Percentiles rank a stretch among this genome's conserved stretches.
These are phyloP conservation scores for Ramularia endophylla DNA, from an alignment of 2,329 filamentous ascomycete genomes.

Conservation along the genomic window DNA sequence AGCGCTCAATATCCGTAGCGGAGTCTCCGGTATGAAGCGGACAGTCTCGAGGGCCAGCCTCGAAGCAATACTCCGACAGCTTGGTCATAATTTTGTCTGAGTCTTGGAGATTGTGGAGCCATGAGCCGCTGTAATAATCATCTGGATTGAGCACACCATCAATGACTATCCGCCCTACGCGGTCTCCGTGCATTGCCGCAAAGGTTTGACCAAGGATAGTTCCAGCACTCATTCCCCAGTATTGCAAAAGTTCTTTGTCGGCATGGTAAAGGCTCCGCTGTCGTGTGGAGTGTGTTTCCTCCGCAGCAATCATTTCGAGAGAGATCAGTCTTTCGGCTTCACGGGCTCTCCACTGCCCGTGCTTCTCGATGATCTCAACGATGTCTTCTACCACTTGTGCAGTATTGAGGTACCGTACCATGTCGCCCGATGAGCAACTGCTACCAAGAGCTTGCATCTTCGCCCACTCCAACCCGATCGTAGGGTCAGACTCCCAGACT, in stretches of 20 bases:
- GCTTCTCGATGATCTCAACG: conserved; percentile 42
- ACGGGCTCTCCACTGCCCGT: conserved; percentile 31
- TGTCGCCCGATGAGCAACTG: conserved; percentile 29
- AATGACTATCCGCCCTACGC: conserved; percentile 34
- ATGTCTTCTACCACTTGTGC: conserved; percentile 46
- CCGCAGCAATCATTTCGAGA: too few relatives aligned
- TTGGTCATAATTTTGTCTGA: conserved; percentile 37
- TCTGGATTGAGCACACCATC: conserved; percentile 43
- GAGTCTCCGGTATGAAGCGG: conserved; percentile 29
- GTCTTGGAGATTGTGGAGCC: conserved; percentile 38
- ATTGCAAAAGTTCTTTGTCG: conserved; percentile 30
- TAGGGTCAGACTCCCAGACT: conserved; percentile 33
- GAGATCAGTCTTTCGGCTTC: conserved; percentile 12
- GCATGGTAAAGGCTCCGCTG: too few relatives aligned
- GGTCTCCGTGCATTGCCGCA: conserved; percentile 36
- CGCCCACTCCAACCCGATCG: conserved; percentile 37
- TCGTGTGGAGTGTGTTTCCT: too few relatives aligned
- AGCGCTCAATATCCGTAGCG: conserved; percentile 32
- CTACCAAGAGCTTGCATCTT: conserved; percentile 34
- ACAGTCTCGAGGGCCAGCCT: conserved; percentile 37
- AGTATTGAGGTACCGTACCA: conserved; percentile 41
- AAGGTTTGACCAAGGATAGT: conserved; percentile 39
- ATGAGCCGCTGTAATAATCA: conserved; percentile 32
- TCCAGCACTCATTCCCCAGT: conserved; percentile 42
- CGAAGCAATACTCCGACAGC: conserved; percentile 42